These are phyloP conservation scores for Barnettozyma botsteinii DNA, from an alignment of 805 yeast genomes.

Conservation along the genomic window DNA sequence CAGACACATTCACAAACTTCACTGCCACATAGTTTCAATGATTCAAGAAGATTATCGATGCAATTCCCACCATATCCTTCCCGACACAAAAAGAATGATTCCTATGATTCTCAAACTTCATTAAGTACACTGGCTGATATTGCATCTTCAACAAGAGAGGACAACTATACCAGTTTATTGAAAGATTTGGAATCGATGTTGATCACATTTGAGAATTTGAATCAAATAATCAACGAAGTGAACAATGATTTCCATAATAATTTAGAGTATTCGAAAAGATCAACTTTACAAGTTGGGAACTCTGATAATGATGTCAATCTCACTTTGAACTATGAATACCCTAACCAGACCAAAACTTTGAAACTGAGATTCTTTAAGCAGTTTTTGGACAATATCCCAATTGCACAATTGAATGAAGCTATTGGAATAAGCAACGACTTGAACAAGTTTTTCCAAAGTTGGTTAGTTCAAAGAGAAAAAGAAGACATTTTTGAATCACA, in stretches of 20 bases:
- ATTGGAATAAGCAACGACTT: conserved; percentile 4
- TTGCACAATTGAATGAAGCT: conserved; percentile 6
- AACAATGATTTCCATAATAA: conserved; percentile 15
- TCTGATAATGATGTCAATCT: not conserved
- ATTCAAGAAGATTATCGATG: conserved; percentile 7
- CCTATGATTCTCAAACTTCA: conserved; percentile 22
- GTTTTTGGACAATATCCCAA: conserved; percentile 12
- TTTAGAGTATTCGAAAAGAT: conserved; percentile 6
- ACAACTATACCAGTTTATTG: conserved; percentile 2
- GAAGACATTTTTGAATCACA: not conserved
- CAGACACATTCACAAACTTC: not conserved
- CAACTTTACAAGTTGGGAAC: not conserved
- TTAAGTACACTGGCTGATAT: conserved; percentile 24
- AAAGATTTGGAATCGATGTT: conserved; percentile 12
- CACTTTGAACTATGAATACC: conserved; percentile 4
- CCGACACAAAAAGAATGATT: conserved; percentile 15
- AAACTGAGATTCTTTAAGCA: conserved; percentile 2
- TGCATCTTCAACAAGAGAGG: conserved; percentile 12
- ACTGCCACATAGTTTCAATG: not conserved
- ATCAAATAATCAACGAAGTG: conserved; percentile 16
- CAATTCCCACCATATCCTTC: conserved; percentile 13
- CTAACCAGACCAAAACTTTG: not conserved
- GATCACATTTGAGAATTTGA: conserved; percentile 10
- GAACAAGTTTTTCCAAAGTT: conserved; percentile 8
- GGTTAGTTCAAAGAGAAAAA: conserved; percentile 8